Evolutionary conservation across 495 filamentous ascomycete species (phyloP), one percentile per base, ranked within the genome.

Genomic region (Lophium mytilinum): DNA sequence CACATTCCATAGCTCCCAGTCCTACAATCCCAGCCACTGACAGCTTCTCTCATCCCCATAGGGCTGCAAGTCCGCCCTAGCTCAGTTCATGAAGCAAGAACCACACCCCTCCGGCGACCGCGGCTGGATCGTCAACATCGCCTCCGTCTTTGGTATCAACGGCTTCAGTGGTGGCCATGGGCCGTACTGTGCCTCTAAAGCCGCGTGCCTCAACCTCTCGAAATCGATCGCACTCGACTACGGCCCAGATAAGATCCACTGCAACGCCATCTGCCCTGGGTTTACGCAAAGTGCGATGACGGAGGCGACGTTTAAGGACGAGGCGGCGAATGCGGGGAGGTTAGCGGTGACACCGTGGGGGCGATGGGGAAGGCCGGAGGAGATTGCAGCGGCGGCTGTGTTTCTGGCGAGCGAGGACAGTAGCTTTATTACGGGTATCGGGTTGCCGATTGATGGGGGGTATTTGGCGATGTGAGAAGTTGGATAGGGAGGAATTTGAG

Each of bases 101-200:
- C 69, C 66, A 0, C 65, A 69, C 55, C 34, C 66, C 0, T 71
- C 65, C 1, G 72, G 73, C 4, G 71, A 79, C 55, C 55, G 77
- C 42, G 79, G 80, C 9, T 80, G 78, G 78, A 79, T 83, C 33
- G 65, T 82, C 37, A 83, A 80, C 47, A 75, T 76, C 0, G 71
- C 76, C 1, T 76, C 72, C 7, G 69, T 76, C 1, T 65, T 74
- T 58, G 77, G 78, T 0, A 55, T 77, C 14, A 70, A 79, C 49
- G 75, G 55, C 15, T 52, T 36, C 37, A 36, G 11, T 15, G 24
- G 34, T 5, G 37, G 24, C 15, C 50, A 34, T 37, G 37, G 21
- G 50, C 37, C 69, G 3, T 83, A 80, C 56, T 75, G 70, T 34
- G 75, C 78, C 9, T 75, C 72, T 0, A 83, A 82, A 63, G 73